Evolutionary conservation across 768 basidiomycete species (phyloP).

Genomic region (Pisolithus tinctorius): DNA sequence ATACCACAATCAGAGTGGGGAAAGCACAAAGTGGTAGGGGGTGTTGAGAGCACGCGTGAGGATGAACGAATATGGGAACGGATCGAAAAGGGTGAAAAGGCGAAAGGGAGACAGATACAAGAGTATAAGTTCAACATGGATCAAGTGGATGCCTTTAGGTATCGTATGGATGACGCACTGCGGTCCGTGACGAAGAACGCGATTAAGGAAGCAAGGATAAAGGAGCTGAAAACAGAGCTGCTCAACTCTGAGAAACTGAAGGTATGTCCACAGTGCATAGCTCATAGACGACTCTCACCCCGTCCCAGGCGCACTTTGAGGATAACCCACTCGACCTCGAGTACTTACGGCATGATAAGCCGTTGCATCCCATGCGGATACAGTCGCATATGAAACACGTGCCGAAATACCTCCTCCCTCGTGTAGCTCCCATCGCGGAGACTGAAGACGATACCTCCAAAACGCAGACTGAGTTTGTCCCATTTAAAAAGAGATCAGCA

Average conservation of each 20-base stretch:
- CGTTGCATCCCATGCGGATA: constrained; percentile 81
- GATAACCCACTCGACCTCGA: constrained; percentile 93
- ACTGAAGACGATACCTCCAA: constrained; percentile 24
- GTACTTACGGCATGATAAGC: constrained; percentile 89
- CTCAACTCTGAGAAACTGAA: constrained; percentile 95
- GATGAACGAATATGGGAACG: constrained; percentile 53
- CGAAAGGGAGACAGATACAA: constrained; percentile 50
- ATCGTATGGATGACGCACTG: constrained; percentile 96
- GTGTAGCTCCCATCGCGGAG: constrained; percentile 45
- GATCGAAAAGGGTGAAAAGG: constrained; percentile 64
- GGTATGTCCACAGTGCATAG: constrained; percentile 37
- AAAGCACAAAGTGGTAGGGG: constrained; percentile 66
- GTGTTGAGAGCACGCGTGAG: constrained; percentile 57
- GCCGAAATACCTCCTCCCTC: constrained; percentile 86
- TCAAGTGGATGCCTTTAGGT: constrained; percentile 95
- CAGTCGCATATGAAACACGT: constrained; percentile 96
- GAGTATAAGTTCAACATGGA: constrained; percentile 94
- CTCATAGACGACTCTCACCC: background rate
- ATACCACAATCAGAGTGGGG: constrained; percentile 65
- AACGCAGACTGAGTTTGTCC: constrained; percentile 51
- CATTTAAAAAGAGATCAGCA: constrained; percentile 56
- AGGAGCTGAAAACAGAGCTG: constrained; percentile 90
- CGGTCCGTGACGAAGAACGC: constrained; percentile 80
- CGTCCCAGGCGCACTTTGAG: constrained; percentile 85
- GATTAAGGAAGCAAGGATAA: constrained; percentile 86